Evolutionary conservation across 495 filamentous ascomycete genomes (phyloP), one percentile per base, ranked within the genome.

Genomic region (Tricharina praecox): DNA sequence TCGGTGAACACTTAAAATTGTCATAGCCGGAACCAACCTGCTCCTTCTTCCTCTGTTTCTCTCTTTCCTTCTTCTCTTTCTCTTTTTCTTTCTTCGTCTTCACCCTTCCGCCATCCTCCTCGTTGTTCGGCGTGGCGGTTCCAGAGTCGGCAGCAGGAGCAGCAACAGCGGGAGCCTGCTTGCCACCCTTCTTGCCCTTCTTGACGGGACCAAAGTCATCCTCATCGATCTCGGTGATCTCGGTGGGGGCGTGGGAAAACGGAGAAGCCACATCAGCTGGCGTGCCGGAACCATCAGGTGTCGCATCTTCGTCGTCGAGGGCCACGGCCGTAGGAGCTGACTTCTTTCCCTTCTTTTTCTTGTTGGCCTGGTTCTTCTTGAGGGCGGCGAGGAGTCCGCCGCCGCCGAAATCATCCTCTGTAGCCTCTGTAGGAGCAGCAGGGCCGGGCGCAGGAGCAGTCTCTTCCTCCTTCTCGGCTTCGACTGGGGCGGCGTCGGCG

Each of bases 31-130:
- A n/a, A 3, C 40, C 13, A 60, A 74, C 72, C 67, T 81, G 73
- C 63, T 84, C 79, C 71, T 76, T 84, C 68, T 85, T 81, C 49
- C 77, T 69, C 60, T 79, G 77, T 67, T 90, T 87, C 67, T 93
- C 83, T 45, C 81, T 76, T 68, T 93, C 87, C 63, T 82, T 88
- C 68, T 82, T 90, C 64, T 87, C 85, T 62, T 75, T 81, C 53
- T 83, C 81, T 63, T 87, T 87, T 59, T 87, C 82, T 65, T 93
- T 93, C 74, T 96, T 95, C 11, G 70, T 76, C 66, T 83, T 84
- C 52, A 83, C 67, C 35, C 69, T 70, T 40, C 18, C 33, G 10
- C 71, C 72, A 10, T 65, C 74, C 11, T 56, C 57, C 21, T 46
- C 49, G 4, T 47, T 44, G 42, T 50, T 30, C 54, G 48, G 34